Evolutionary conservation across 2,329 filamentous ascomycete genomes (phyloP).

Genomic region (Eutypa lata): DNA sequence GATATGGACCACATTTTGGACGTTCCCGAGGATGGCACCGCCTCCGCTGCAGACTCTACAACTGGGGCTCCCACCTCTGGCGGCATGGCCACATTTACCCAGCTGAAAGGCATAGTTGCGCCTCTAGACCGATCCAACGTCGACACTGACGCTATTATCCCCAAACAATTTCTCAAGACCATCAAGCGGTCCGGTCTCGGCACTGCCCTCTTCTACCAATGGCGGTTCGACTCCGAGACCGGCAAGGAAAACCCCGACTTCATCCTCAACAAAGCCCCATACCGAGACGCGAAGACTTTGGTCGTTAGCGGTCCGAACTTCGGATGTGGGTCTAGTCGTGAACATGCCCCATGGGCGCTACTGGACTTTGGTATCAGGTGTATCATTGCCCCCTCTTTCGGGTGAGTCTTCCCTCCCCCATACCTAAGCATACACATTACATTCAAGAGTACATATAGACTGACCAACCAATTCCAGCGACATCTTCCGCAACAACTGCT

Average conservation of each 20-base stretch:
- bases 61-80: conserved; percentile 45
- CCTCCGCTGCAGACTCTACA: conserved; percentile 61
- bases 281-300: conserved; percentile 80
- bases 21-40: conserved; percentile 60
- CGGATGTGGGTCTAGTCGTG: conserved; percentile 86
- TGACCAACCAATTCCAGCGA: conserved; percentile 39
- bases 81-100: conserved; percentile 80
- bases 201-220: conserved; percentile 78
- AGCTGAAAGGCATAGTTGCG: conserved; percentile 82
- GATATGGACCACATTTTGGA: conserved; percentile 51
- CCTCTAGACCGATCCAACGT: conserved; percentile 86
- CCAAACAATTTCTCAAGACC: conserved; percentile 98
- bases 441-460: no score
- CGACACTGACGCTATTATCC: conserved; percentile 99
- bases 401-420: conserved; percentile 1
- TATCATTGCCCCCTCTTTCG: conserved; percentile 79
- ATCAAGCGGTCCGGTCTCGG: conserved; percentile 97
- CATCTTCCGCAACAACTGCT: conserved; percentile 99
- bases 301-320: conserved; percentile 93
- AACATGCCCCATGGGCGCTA: conserved; percentile 96
- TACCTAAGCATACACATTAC: conserved; percentile 26
- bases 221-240: conserved; percentile 68
- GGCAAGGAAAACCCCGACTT: conserved; percentile 77
- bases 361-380: conserved; percentile 95
- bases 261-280: conserved; percentile 86